phyloP scores from a whole-genome alignment of 2,329 filamentous ascomycete species.

The Cladosporium sp. region DNA sequence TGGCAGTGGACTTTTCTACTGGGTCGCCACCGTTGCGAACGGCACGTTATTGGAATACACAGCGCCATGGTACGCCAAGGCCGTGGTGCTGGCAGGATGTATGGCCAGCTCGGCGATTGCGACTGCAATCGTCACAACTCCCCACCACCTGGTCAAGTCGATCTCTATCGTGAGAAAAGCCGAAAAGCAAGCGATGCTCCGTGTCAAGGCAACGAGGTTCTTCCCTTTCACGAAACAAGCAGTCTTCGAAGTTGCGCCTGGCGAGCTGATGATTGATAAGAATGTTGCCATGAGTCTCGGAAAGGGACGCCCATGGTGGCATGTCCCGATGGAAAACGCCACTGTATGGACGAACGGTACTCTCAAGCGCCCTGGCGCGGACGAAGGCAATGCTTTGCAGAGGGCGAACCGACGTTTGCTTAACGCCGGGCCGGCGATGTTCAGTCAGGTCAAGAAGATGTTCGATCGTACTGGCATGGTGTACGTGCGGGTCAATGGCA shows the following conservation, averaged over 20 bases:
- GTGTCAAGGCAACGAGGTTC: neutral
- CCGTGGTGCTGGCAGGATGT: conserved; percentile 1
- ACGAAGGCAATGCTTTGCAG: neutral
- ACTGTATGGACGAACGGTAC: neutral
- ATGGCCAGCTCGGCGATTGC: conserved; percentile 2
- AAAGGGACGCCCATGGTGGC: neutral
- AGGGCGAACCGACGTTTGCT: neutral
- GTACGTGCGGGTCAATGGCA: conserved; percentile 25
- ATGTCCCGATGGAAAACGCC: neutral
- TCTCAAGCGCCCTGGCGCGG: neutral
- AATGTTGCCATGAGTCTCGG: neutral
- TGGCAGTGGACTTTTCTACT: conserved; percentile 3
- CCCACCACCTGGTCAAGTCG: conserved; percentile 5
- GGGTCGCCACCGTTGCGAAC: neutral
- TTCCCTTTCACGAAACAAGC: conserved; percentile 5
- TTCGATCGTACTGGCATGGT: conserved; percentile 32
- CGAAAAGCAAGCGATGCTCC: neutral
- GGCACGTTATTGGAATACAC: neutral
- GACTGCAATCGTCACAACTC: neutral
- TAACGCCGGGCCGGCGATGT: neutral
- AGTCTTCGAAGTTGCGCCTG: neutral
- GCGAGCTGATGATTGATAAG: neutral
- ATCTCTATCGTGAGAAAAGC: neutral
- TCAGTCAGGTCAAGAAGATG: conserved; percentile 26
- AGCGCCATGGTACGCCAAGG: conserved; percentile 4